Evolutionary conservation across 805 yeast genomes (phyloP).

Genomic region (Myxozyma neglecta): DNA sequence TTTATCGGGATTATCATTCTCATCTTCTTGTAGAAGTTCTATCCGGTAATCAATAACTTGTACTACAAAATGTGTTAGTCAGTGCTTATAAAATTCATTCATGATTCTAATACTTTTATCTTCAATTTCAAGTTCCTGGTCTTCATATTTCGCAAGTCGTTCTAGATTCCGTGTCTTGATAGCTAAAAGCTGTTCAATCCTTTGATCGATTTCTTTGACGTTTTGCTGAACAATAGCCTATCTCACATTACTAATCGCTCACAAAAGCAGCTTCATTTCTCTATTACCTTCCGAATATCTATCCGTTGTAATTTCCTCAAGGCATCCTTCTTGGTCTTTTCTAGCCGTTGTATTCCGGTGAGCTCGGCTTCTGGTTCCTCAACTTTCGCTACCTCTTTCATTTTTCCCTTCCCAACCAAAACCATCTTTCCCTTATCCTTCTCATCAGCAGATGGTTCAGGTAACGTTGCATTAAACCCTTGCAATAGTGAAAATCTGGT

Average conservation of each 20-base stretch:
- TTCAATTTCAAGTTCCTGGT: slow-evolving; percentile 28
- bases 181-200: slow-evolving; percentile 19
- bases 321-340: slow-evolving; percentile 13
- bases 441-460: slow-evolving; percentile 12
- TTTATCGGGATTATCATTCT: slow-evolving; percentile 2
- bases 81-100: background rate
- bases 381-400: slow-evolving; percentile 1
- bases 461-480: slow-evolving; percentile 59
- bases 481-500: slow-evolving; percentile 58
- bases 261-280: background rate
- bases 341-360: slow-evolving; percentile 22
- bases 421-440: background rate
- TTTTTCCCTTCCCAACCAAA: slow-evolving; percentile 1
- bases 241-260: background rate
- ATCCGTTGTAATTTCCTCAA: slow-evolving; percentile 21
- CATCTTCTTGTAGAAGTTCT: slow-evolving; percentile 31
- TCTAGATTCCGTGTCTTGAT: slow-evolving; percentile 15
- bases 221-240: slow-evolving; percentile 28
- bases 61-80: slow-evolving; percentile 1
- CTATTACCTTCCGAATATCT: slow-evolving; percentile 24
- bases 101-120: slow-evolving; percentile 9
- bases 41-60: slow-evolving; percentile 31
- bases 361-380: slow-evolving; percentile 17
- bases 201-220: slow-evolving; percentile 21
- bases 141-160: slow-evolving; percentile 22